Evolutionary conservation across 2,329 filamentous ascomycete genomes (phyloP).

Genomic region (Sporothrix brunneoviolacea): DNA sequence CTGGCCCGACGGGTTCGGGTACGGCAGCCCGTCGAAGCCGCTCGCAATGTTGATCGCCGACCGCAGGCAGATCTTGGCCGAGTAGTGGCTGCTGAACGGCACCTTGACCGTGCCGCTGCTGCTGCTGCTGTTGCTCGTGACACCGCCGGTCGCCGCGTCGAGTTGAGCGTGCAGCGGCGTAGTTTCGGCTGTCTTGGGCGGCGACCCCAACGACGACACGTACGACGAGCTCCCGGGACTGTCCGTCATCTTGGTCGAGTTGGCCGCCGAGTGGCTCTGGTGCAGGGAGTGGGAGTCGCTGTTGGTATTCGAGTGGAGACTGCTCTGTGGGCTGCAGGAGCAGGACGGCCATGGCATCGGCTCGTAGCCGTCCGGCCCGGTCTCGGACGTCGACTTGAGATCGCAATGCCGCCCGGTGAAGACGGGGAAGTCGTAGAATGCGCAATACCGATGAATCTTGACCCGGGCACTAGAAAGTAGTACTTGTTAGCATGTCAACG

Average conservation of each 20-base stretch:
- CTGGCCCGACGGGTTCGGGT: conserved; percentile 35
- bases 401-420: conserved; percentile 45
- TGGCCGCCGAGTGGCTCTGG: background rate
- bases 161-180: background rate
- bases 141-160: background rate
- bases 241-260: background rate
- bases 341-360: conserved; percentile 29
- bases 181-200: background rate
- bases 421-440: conserved; percentile 43
- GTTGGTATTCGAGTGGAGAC: conserved; percentile 10
- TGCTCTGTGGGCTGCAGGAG: conserved; percentile 23
- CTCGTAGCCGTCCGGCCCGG: conserved; percentile 22
- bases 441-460: conserved; percentile 45
- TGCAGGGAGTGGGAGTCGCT: background rate
- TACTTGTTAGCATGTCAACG: too few relatives aligned
- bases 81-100: conserved; percentile 40
- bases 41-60: conserved; percentile 42
- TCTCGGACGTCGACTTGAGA: conserved; percentile 29
- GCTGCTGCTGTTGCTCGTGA: background rate
- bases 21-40: conserved; percentile 39
- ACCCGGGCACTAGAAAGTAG: conserved; percentile 45
- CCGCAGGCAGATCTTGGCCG: conserved; percentile 42
- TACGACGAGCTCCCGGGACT: conserved; percentile 5
- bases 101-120: conserved; percentile 1
- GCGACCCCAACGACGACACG: conserved; percentile 1